Conservation (phyloP, 1,139 yeast genomes). For the Debaryomyces udenii region DNA sequence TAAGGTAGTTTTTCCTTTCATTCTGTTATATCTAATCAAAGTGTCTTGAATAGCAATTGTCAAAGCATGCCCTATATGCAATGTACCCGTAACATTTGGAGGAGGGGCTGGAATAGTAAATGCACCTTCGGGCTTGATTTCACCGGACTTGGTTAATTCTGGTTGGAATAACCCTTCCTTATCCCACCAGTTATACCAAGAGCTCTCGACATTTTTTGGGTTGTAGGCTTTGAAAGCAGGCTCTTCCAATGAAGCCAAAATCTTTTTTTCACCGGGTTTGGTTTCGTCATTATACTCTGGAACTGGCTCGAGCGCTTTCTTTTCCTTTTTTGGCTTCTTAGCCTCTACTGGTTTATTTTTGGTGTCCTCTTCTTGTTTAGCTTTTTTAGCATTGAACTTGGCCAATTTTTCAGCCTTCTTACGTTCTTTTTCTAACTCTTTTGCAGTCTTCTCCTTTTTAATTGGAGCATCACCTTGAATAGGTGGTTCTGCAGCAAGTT, state of each 20-base stretch:
- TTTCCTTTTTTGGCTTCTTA: conserved; percentile 73
- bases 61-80: conserved; percentile 97
- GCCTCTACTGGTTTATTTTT: conserved; percentile 41
- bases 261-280: conserved; percentile 86
- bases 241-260: conserved; percentile 81
- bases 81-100: conserved; percentile 98
- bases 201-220: conserved; percentile 90
- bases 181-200: conserved; percentile 99
- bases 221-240: conserved; percentile 92
- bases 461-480: conserved; percentile 23
- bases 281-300: conserved; percentile 87
- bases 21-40: conserved; percentile 89
- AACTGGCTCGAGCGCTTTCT: conserved; percentile 66
- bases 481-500: conserved; percentile 12
- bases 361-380: conserved; percentile 62
- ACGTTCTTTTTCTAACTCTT: conserved; percentile 87
- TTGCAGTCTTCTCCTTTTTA: conserved; percentile 58
- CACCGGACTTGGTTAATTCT: conserved; percentile 73
- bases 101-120: conserved; percentile 98
- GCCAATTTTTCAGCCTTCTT: conserved; percentile 97
- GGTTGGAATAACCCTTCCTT: conserved; percentile 88
- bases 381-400: conserved; percentile 91
- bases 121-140: conserved; percentile 75
- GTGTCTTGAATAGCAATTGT: conserved; percentile 95
- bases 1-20: conserved; percentile 94